These are phyloP conservation scores for Monilinia vaccinii-corymbosi DNA, from an alignment of 2,329 filamentous ascomycete genomes.

Conservation along the genomic window DNA sequence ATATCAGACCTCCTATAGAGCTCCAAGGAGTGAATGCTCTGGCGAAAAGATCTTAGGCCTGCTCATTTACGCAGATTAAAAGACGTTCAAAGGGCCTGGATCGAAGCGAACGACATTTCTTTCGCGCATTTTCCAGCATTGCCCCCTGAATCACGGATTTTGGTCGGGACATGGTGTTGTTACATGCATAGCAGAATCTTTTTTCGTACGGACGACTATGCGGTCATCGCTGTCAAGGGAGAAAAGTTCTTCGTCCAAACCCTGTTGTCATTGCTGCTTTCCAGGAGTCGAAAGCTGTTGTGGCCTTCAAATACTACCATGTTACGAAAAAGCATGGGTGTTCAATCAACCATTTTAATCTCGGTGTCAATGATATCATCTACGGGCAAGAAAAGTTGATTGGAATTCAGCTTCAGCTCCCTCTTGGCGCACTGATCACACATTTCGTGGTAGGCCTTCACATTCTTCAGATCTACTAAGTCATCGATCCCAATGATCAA, in stretches of 20 bases:
- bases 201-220: background rate
- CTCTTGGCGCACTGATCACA: background rate
- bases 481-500: background rate
- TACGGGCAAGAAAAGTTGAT: background rate
- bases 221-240: background rate
- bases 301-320: background rate
- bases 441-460: background rate
- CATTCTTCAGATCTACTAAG: background rate
- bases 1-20: too few species aligned
- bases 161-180: background rate
- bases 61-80: background rate
- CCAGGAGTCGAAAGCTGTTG: background rate
- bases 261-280: background rate
- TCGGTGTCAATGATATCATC: background rate
- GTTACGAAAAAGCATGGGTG: background rate
- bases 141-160: background rate
- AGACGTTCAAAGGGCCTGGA: background rate
- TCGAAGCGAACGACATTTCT: background rate
- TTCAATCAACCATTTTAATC: background rate
- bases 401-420: background rate
- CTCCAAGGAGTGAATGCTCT: background rate
- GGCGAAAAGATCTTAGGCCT: background rate
- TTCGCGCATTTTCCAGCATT: background rate
- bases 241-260: background rate
- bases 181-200: background rate